Evolutionary conservation across 2,329 filamentous ascomycete genomes (phyloP), one percentile per base, ranked within the genome.

Genomic region (Penicillium sp.): DNA sequence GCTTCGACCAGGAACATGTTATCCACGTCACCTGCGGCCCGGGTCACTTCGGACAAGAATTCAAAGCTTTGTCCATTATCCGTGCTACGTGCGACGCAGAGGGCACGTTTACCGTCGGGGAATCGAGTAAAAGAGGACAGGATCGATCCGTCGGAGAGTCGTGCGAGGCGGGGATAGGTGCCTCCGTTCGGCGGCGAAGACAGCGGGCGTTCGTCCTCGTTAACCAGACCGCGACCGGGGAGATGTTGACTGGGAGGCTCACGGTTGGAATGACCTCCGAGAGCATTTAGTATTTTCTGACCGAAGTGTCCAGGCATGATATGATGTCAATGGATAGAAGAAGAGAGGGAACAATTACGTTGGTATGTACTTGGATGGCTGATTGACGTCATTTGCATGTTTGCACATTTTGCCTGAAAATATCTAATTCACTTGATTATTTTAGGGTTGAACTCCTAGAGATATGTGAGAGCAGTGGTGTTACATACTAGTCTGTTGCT

Each of bases 111-210:
- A 1, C 61, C 63, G 12, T 68, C 65, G 0, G 69, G 64, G 48
- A 72, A 70, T 13, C 68, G 68, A 0, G 76, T 78, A 44, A 72
- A 74, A n/a, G 67, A 69, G 28, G 72, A 71, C 1, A 78, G 66
- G n/a, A 79, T 67, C 5, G 70, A 68, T 27, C 74, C 74, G 45
- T 78, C 74, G 0, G 67, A 61, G 0, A 78, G 68, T 6, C 69
- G 68, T 33, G 72, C 70, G 4, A 78, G 66, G 10, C 76, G 75
- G 1, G 75, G 75, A 51, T 78, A 78, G 1, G 75, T 77, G 42
- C 75, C 75, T 9, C 63, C 63, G 25, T 58, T 59, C 2, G 65
- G 59, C 38, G 72, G 63, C 6, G 72, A 64, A 20, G 69, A 63
- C n/a, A 71, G 53, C 20, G 55, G 48, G 33, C 65, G 66, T 41